Percentiles rank a stretch among this genome's conserved stretches.
phyloP scores from a whole-genome alignment of 306 rosid genomes.

The Glycyrrhiza uralensis region DNA sequence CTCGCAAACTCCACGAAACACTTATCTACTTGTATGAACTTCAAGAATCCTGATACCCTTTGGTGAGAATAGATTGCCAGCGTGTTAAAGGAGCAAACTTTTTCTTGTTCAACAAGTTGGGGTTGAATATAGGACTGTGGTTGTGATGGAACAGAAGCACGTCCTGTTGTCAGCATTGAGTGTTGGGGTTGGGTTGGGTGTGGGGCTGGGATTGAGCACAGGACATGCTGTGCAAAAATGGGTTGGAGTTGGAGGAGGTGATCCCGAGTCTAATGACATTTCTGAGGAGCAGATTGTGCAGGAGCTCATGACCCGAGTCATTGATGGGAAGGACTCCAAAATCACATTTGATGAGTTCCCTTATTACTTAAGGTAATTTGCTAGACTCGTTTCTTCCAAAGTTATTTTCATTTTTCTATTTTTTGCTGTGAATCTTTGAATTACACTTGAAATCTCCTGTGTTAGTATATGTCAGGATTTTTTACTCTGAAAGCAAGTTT shows the following conservation, averaged over 20 bases:
- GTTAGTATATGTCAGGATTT: no score
- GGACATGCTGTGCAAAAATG: constrained; percentile 60
- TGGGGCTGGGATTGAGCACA: constrained; percentile 68
- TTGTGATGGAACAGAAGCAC: constrained; percentile 71
- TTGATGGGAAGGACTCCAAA: constrained; percentile 48
- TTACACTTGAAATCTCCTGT: no score
- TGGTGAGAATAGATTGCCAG: background rate
- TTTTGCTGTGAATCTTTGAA: no score
- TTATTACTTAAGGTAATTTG: constrained; percentile 62
- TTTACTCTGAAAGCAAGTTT: no score
- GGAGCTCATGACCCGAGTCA: constrained; percentile 53
- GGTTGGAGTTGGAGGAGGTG: constrained; percentile 49
- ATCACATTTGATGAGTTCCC: constrained; percentile 68
- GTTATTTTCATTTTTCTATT: background rate
- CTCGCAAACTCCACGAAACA: constrained; percentile 10
- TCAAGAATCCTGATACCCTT: constrained; percentile 5
- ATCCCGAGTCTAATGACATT: constrained; percentile 38
- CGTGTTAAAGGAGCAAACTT: constrained; percentile 15
- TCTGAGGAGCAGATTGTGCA: constrained; percentile 53
- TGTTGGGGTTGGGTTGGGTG: constrained; percentile 75
- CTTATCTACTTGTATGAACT: background rate
- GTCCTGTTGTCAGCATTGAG: constrained; percentile 70
- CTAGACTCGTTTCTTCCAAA: background rate
- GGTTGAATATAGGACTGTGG: background rate
- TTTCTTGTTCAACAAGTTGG: background rate